Conservation (phyloP, 2,329 filamentous ascomycete genomes). For the Cladosporium sp. region DNA sequence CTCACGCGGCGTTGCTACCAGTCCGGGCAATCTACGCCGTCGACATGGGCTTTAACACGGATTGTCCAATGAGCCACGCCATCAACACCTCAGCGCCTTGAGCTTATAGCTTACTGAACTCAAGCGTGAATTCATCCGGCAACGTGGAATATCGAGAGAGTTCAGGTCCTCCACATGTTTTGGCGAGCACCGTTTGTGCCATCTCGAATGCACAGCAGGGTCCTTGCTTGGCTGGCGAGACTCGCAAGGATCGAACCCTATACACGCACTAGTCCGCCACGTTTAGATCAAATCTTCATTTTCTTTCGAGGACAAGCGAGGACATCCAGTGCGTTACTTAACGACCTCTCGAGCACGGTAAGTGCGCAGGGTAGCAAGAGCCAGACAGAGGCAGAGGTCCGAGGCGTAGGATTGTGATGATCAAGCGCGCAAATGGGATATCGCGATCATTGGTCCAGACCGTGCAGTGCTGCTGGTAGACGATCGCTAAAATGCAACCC, state of each 20-base stretch:
- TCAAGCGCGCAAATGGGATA: not conserved
- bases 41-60: not conserved
- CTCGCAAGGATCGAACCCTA: not conserved
- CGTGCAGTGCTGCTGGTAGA: not conserved
- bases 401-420: not conserved
- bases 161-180: conserved; percentile 12
- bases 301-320: not conserved
- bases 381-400: conserved; percentile 4
- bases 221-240: not conserved
- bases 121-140: not conserved
- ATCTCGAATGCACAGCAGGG: not conserved
- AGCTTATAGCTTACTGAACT: conserved; percentile 1
- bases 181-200: not conserved
- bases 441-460: not conserved
- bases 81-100: not conserved
- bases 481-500: not conserved
- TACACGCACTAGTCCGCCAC: not conserved
- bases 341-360: not conserved
- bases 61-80: not conserved
- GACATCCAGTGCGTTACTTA: not conserved
- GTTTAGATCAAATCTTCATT: not conserved
- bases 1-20: not conserved
- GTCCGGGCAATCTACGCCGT: not conserved
- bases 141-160: not conserved
- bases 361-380: not conserved